Evolutionary conservation across 257 asterid genomes (phyloP), one percentile per base, ranked within the genome.

Genomic region (Cordia subcordata): DNA sequence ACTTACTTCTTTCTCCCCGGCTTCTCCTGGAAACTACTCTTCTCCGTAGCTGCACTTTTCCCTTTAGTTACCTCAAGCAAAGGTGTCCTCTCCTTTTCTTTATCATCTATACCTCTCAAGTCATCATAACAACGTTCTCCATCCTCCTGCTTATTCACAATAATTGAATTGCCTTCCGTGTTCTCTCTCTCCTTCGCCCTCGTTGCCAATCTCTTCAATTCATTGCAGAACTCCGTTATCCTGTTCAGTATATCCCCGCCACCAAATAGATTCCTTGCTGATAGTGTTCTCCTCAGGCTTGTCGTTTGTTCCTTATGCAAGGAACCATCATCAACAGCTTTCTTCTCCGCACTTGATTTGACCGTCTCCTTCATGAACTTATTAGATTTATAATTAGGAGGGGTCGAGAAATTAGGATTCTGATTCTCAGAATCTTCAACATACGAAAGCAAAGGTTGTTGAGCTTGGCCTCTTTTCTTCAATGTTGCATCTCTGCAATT

Each of bases 191-290:
- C 83, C 50, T 53, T 73, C 14, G 78, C 58, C 74, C 94, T 76
- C 10, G 68, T 70, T 8, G 95, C 88, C 78, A 93, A 49, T 51
- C 69, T 86, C 71, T 93, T 93, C 81, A 93, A 73, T 72, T 86
- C 97, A 49, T 77, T 84, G 83, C 97, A 93, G 60, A 93, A 93
- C 18, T 93, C 99, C 0, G 94, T 71, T 10, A 93, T 90, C 75
- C 85, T 90, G 66, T 68, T 80, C 45, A 93, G 68, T 61, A 93
- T 70, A 61, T 86, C 96, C 19, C 95, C 85, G n/a, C 97, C 96
- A 0, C 90, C 76, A 76, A 93, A 93, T 70, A 89, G 73, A 68
- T 88, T 89, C 67, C 85, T 74, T 1, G 97, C 95, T 14, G 99
- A 93, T 44, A 81, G 55, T 18, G 97, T 89, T 68, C 94, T 86